Percentiles rank a stretch among this genome's conserved stretches.
Conservation (phyloP, 345 rosid genomes). For the Erodium maritimum region DNA sequence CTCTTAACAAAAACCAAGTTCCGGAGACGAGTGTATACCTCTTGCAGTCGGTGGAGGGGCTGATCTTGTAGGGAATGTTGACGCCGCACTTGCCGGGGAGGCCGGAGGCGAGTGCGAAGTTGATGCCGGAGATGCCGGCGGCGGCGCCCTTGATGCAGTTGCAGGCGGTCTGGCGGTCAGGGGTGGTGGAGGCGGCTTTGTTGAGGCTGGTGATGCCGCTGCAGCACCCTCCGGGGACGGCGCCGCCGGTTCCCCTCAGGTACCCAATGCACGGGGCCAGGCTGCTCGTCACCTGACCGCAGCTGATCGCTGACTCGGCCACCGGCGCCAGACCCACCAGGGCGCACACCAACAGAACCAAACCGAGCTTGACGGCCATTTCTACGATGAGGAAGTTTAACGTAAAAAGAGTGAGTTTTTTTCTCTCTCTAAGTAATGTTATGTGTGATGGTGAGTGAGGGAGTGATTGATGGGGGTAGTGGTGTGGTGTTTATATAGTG, state of each 20-base stretch:
- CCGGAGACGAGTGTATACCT: too few relatives aligned
- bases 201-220: constrained; percentile 24
- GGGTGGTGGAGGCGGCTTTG: constrained; percentile 27
- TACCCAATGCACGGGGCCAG: constrained; percentile 13
- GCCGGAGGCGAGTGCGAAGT: constrained; percentile 15
- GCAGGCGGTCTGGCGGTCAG: constrained; percentile 43
- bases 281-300: constrained; percentile 14
- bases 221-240: constrained; percentile 28
- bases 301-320: constrained; percentile 17
- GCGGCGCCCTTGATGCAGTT: constrained; percentile 34
- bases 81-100: constrained; percentile 42
- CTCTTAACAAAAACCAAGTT: too few relatives aligned
- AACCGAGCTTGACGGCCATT: too few relatives aligned
- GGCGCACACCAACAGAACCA: too few relatives aligned
- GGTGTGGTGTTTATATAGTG: too few relatives aligned
- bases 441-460: too few relatives aligned
- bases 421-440: too few relatives aligned
- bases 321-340: constrained; percentile 15
- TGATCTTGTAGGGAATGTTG: constrained; percentile 34
- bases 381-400: too few relatives aligned
- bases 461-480: too few relatives aligned
- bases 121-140: constrained; percentile 12
- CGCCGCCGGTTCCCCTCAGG: constrained; percentile 12
- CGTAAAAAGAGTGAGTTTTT: too few relatives aligned
- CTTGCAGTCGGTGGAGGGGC: constrained; percentile 43